A percentile compares a stretch with the other conserved stretches of the same genome.
These are phyloP conservation scores for Jatropha curcas DNA, from an alignment of 345 rosid species.

Conservation along the genomic window DNA sequence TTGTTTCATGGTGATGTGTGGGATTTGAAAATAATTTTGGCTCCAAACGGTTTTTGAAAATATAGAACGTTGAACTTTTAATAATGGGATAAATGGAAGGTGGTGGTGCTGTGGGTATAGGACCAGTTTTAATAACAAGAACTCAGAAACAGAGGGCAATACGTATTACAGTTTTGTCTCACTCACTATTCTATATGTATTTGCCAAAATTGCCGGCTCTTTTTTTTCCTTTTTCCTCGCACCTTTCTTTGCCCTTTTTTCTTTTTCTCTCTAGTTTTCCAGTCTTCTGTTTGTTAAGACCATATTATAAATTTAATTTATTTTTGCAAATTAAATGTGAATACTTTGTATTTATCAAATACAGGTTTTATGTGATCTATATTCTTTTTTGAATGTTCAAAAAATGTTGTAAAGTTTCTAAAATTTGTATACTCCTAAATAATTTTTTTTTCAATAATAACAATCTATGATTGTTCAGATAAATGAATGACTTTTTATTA, in stretches of 20 bases:
- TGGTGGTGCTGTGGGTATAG: slow-evolving; percentile 39
- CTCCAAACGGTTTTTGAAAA: slow-evolving; percentile 64
- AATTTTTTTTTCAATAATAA: no score
- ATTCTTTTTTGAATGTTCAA: no score
- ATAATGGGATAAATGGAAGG: slow-evolving; percentile 27
- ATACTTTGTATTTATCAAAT: no score
- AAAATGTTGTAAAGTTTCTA: no score
- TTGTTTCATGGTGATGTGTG: not conserved
- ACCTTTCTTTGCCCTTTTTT: not conserved
- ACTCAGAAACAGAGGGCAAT: not conserved
- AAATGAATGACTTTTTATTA: no score
- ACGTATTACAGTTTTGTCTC: slow-evolving; percentile 18
- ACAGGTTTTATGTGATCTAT: no score
- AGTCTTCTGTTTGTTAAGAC: not conserved
- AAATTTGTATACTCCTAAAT: no score
- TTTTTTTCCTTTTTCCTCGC: no score
- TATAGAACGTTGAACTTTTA: slow-evolving; percentile 72
- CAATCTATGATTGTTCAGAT: no score
- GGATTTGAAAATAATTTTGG: slow-evolving; percentile 4
- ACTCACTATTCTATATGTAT: no score
- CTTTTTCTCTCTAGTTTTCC: not conserved
- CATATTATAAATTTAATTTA: no score
- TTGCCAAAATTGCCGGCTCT: slow-evolving; percentile 3
- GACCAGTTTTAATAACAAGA: slow-evolving; percentile 6
- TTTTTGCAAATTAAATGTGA: no score